phyloP scores from a whole-genome alignment of 2,329 filamentous ascomycete species.

The Cylindrodendrum hubeiense region DNA sequence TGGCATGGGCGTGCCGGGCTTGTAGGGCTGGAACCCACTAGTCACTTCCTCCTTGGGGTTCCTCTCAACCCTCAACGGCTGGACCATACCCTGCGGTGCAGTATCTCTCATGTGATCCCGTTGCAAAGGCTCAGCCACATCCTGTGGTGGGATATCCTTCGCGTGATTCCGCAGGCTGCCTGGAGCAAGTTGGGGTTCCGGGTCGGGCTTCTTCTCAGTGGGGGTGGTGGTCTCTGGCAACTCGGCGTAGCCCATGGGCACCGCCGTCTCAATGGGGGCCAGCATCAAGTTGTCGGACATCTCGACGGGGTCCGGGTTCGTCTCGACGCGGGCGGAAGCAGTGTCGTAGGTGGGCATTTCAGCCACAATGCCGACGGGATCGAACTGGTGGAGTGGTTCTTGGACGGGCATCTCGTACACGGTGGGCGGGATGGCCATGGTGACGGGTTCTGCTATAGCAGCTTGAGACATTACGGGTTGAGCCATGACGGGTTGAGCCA shows the following conservation, averaged over 20 bases:
- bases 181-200: conserved; percentile 27
- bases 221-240: conserved; percentile 51
- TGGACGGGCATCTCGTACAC: conserved; percentile 51
- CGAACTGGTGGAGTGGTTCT: conserved; percentile 43
- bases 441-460: not conserved
- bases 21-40: conserved; percentile 34
- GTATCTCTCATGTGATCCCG: conserved; percentile 15
- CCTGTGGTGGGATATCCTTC: not conserved
- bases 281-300: conserved; percentile 55
- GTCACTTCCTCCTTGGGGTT: conserved; percentile 12
- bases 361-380: conserved; percentile 59
- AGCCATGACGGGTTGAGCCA: not conserved
- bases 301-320: conserved; percentile 59
- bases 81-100: conserved; percentile 2
- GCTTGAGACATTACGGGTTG: no score
- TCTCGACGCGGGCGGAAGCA: conserved; percentile 54
- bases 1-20: conserved; percentile 9
- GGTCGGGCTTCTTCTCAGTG: conserved; percentile 40
- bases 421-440: conserved; percentile 30
- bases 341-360: conserved; percentile 62
- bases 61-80: conserved; percentile 26
- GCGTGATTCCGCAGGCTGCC: conserved; percentile 23
- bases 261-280: conserved; percentile 50
- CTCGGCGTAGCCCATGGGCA: conserved; percentile 50
- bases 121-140: conserved; percentile 30